Evolutionary conservation across 75 land plant species (phyloP).

Genomic region (Azolla pinnata): DNA sequence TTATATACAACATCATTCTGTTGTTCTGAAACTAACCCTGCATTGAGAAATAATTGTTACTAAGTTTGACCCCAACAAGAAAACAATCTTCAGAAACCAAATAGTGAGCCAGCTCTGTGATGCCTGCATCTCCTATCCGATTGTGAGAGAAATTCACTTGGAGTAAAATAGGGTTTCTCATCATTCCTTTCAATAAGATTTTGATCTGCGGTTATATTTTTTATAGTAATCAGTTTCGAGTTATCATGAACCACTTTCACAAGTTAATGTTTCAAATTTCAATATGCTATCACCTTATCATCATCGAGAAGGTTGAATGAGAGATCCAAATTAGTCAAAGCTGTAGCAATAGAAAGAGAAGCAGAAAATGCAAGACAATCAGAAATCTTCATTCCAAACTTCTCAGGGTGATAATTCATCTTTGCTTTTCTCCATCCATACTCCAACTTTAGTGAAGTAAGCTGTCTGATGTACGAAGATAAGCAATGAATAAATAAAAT

Average conservation of each 20-base stretch:
- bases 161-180: constrained; percentile 18
- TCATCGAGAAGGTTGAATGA: constrained; percentile 23
- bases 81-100: constrained; percentile 14
- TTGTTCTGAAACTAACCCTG: constrained; percentile 19
- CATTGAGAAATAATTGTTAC: constrained; percentile 20
- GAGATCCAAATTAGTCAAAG: constrained; percentile 21
- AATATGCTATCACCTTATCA: constrained; percentile 15
- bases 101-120: constrained; percentile 11
- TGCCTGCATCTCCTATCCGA: constrained; percentile 22
- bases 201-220: constrained; percentile 8
- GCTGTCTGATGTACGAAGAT: constrained; percentile 14
- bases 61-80: constrained; percentile 19
- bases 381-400: constrained; percentile 27
- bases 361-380: constrained; percentile 26
- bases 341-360: constrained; percentile 10
- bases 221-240: neutral
- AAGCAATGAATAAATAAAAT: too few relatives aligned
- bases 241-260: too few relatives aligned
- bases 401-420: constrained; percentile 20
- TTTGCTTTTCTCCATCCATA: constrained; percentile 23
- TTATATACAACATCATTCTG: too few relatives aligned
- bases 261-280: too few relatives aligned
- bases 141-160: constrained; percentile 29
- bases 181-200: constrained; percentile 18
- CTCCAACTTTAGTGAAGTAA: constrained; percentile 20